Base-by-base conservation (phyloP, 1,284 basidiomycete species). In the Pseudozyma sp. region DNA sequence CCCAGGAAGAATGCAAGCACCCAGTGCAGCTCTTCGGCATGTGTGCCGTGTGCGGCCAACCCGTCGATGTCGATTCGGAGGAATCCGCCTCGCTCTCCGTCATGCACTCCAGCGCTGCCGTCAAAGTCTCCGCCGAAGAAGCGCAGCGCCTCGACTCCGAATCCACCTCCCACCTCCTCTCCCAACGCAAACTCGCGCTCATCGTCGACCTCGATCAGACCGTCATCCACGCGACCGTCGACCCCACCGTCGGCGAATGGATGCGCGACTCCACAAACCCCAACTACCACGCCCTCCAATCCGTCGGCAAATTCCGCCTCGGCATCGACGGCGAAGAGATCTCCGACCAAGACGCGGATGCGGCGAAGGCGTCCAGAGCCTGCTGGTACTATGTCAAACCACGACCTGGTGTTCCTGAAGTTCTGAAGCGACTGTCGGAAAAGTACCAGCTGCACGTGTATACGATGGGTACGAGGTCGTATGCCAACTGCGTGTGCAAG, bases 121-220 rank as follows among this genome's bases (percentile, higher is more conserved):
- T 83, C 67, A 82, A 80, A 51, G 82, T 84, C 5, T 80, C 79
- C 17, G 68, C 57, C 7, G 71, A 79, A 51, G 94, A 97, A 86
- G 95, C 95, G 0, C 90, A 92, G 79, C 89, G 92, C 24, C 90
- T 97, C 70, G 94, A 97, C 81, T 88, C 88, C 34, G 91, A 94
- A 80, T 91, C 91, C 6, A 91, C 92, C 2, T 86, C 90, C 4
- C 89, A 90, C 67, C 89, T 99, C 31, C 88, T 94, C 75, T 88
- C 88, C 52, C 87, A 90, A 14, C 89, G 90, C 62, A 94, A 92
- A 81, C 89, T 99, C 24, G 94, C 93, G 11, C 90, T 99, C 68
- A 97, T 99, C 79, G 96, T 99, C 78, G 96, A 99, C 87, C 89
- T 99, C 43, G 96, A 99, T 86, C 96, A 99, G 85, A 99, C 96